Percentiles rank a stretch among this genome's conserved stretches.
Evolutionary conservation across 345 rosid genomes (phyloP).

Genomic region (Kandelia obovata): DNA sequence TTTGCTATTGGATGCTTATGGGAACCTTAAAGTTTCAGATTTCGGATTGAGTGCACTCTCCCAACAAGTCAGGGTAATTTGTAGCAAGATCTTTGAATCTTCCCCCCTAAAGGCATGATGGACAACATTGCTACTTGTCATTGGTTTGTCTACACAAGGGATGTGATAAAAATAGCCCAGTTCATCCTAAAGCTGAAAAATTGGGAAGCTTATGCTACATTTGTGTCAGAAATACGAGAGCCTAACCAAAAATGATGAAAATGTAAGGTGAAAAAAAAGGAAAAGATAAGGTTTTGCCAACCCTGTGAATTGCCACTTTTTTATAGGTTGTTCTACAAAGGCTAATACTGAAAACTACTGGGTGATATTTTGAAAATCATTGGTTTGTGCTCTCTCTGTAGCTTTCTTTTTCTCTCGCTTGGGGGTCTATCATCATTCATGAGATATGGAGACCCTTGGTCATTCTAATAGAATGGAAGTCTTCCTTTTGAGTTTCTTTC

Average conservation of each 20-base stretch:
- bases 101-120: not conserved
- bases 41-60: slow-evolving; percentile 97
- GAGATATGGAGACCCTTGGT: not conserved
- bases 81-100: slow-evolving; percentile 1
- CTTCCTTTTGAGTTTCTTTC: not conserved
- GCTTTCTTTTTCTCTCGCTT: too few species aligned
- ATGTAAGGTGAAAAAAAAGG: not conserved
- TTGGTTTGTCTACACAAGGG: not conserved
- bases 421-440: not conserved
- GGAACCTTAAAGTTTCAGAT: slow-evolving; percentile 93
- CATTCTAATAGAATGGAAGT: not conserved
- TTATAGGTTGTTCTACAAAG: too few species aligned
- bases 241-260: not conserved
- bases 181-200: not conserved
- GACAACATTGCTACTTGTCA: not conserved
- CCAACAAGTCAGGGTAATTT: slow-evolving; percentile 86
- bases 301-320: too few species aligned
- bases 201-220: not conserved
- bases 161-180: not conserved
- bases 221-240: not conserved
- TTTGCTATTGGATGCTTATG: slow-evolving; percentile 72
- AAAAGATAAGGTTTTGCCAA: not conserved
- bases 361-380: too few species aligned
- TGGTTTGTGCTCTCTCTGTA: too few species aligned
- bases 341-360: too few species aligned